Conservation (phyloP, 1,284 basidiomycete species). For the Pholiota adiposa region DNA sequence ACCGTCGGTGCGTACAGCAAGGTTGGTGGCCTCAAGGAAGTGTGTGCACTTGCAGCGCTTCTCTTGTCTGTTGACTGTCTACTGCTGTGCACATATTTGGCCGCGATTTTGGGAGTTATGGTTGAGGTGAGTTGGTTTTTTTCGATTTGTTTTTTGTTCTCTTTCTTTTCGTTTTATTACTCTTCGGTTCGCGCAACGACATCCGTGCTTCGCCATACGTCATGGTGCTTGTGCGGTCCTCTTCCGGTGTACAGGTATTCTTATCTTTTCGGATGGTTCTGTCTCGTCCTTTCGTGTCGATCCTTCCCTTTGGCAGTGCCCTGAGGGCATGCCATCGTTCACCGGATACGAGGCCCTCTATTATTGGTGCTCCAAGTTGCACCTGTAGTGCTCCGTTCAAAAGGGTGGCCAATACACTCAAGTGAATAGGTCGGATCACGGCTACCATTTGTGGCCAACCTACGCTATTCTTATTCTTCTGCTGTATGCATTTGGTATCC, state of each 20-base stretch:
- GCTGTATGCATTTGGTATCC: background rate
- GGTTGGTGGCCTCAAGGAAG: slow-evolving; percentile 91
- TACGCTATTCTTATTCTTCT: background rate
- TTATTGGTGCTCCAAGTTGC: no score
- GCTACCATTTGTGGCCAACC: background rate
- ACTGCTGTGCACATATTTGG: slow-evolving; percentile 90
- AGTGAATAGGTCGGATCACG: background rate
- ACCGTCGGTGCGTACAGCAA: slow-evolving; percentile 86
- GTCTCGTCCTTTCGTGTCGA: background rate
- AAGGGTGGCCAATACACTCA: background rate
- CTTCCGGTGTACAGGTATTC: background rate
- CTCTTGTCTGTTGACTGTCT: slow-evolving; percentile 88
- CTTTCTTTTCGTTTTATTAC: slow-evolving; percentile 4
- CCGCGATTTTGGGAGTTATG: slow-evolving; percentile 90
- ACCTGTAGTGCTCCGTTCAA: no score
- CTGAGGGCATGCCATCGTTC: no score
- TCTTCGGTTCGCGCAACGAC: background rate
- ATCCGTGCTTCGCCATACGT: background rate
- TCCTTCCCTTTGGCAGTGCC: background rate
- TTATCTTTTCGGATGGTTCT: background rate
- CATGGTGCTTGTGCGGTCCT: background rate
- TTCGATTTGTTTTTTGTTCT: slow-evolving; percentile 10
- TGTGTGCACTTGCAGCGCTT: slow-evolving; percentile 92
- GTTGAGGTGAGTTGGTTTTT: slow-evolving; percentile 71
- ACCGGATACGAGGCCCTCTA: no score